phyloP scores from a whole-genome alignment of 2,329 filamentous ascomycete genomes.

The Fusarium vanettenii region DNA sequence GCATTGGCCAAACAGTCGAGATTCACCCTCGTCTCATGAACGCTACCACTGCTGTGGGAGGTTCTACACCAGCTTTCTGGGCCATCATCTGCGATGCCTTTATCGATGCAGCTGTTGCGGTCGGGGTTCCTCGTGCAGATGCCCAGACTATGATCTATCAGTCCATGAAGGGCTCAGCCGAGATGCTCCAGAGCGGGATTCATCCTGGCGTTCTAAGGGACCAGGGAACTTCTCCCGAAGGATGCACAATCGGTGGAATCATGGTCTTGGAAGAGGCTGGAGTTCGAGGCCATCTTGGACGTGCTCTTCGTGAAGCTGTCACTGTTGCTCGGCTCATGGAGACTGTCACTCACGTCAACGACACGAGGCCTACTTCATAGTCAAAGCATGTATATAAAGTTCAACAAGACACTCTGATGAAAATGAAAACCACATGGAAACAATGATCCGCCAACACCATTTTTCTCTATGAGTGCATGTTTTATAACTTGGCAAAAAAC shows the following conservation, averaged over 20 bases:
- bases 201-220: constrained; percentile 69
- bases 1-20: constrained; percentile 64
- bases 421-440: background rate
- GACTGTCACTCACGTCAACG: constrained; percentile 53
- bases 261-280: constrained; percentile 69
- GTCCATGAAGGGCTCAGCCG: constrained; percentile 67
- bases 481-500: constrained; percentile 3
- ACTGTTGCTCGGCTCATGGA: constrained; percentile 58
- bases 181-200: constrained; percentile 62
- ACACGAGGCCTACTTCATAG: constrained; percentile 44
- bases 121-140: constrained; percentile 66
- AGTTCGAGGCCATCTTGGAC: constrained; percentile 57
- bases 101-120: constrained; percentile 69
- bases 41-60: constrained; percentile 68
- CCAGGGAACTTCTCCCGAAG: constrained; percentile 69
- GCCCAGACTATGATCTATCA: constrained; percentile 70
- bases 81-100: constrained; percentile 68
- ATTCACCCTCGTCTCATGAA: constrained; percentile 65
- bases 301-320: constrained; percentile 59
- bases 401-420: background rate
- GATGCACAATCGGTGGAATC: constrained; percentile 70
- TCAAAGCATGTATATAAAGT: background rate
- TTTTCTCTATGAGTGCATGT: background rate
- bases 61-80: constrained; percentile 70
- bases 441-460: background rate